A percentile compares a stretch with the other conserved stretches of the same genome.
phyloP scores from a whole-genome alignment of 305 asterid species.

The Fraxinus dipetala region DNA sequence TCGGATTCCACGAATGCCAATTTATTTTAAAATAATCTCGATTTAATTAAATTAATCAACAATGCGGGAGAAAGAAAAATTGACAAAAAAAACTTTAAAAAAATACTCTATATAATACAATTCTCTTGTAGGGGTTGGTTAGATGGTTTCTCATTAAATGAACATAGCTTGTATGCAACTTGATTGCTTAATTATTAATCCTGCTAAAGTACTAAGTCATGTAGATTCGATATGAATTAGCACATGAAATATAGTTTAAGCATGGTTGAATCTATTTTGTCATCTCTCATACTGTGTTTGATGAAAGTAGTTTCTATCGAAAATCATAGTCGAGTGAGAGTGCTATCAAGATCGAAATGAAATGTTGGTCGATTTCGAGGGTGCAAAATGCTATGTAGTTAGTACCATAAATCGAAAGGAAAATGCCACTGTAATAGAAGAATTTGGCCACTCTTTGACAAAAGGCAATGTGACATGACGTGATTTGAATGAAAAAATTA shows the following conservation, averaged over 20 bases:
- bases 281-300: not conserved
- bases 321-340: not conserved
- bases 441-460: too few relatives aligned
- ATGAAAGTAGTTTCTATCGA: not conserved
- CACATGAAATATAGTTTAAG: not conserved
- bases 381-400: not conserved
- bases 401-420: not conserved
- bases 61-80: not conserved
- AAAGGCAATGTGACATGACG: too few relatives aligned
- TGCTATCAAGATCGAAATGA: not conserved
- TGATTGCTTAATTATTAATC: not conserved
- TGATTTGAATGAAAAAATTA: too few relatives aligned
- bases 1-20: not conserved
- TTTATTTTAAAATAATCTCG: not conserved
- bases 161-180: not conserved
- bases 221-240: not conserved
- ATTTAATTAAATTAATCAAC: not conserved
- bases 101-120: not conserved
- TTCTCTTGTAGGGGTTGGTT: not conserved
- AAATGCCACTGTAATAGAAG: too few relatives aligned
- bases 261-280: not conserved
- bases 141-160: not conserved
- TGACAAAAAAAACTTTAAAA: not conserved
- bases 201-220: not conserved
- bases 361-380: not conserved